Conservation (phyloP, 768 basidiomycete species). For the Amanita subjunquillea region DNA sequence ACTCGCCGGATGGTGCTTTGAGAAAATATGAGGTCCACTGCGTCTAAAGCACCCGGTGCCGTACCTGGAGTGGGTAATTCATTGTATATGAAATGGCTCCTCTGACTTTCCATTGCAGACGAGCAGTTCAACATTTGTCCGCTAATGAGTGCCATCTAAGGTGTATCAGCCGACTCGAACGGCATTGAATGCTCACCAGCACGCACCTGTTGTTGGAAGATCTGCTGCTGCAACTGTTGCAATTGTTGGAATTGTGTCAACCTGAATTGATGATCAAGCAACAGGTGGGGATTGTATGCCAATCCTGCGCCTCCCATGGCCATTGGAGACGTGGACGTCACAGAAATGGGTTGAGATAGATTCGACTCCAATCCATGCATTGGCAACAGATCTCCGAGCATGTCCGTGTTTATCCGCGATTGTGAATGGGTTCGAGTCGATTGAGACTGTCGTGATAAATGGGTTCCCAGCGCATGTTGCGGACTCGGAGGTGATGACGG, state of each 20-base stretch:
- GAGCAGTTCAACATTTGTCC: conserved; percentile 29
- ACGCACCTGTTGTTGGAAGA: conserved; percentile 79
- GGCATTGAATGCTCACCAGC: conserved; percentile 12
- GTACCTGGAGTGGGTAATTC: conserved; percentile 64
- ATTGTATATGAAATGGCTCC: conserved; percentile 25
- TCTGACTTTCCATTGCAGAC: conserved; percentile 19
- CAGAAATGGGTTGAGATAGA: conserved; percentile 7
- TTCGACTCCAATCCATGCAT: conserved; percentile 24
- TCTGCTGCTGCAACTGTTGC: conserved; percentile 73
- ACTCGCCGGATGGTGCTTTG: conserved; percentile 11
- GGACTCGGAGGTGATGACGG: background rate
- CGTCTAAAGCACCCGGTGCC: conserved; percentile 15
- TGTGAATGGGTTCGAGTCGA: conserved; percentile 1
- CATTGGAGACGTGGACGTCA: background rate
- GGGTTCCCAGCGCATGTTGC: background rate
- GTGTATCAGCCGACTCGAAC: conserved; percentile 6
- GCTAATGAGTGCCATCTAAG: conserved; percentile 61
- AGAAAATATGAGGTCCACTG: conserved; percentile 7
- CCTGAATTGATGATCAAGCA: conserved; percentile 72
- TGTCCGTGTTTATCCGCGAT: conserved; percentile 29
- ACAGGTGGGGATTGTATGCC: conserved; percentile 32
- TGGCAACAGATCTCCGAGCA: conserved; percentile 41
- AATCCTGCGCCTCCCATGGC: background rate
- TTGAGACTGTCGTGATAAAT: background rate
- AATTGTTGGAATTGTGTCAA: conserved; percentile 68